phyloP scores from a whole-genome alignment of 163 green algal genomes.

The Volvox carteri region DNA sequence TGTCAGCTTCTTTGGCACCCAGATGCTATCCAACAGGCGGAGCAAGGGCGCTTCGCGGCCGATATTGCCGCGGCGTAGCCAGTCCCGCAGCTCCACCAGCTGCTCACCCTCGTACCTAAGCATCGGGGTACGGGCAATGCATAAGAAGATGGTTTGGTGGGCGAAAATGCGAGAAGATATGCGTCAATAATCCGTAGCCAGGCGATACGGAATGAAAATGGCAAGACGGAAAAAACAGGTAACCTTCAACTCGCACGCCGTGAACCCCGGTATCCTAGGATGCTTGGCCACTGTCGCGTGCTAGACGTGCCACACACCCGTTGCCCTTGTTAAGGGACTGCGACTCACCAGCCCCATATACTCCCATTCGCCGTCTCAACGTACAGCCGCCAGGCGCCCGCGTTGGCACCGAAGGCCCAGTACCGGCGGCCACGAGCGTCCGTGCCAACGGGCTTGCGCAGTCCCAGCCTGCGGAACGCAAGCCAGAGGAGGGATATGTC shows the following conservation, averaged over 20 bases:
- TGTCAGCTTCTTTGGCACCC: constrained; percentile 63
- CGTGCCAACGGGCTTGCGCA: constrained; percentile 76
- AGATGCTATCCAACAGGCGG: constrained; percentile 69
- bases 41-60: constrained; percentile 74
- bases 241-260: too few relatives aligned
- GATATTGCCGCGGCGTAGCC: constrained; percentile 73
- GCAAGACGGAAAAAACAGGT: too few relatives aligned
- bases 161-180: too few relatives aligned
- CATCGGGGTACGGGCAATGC: too few relatives aligned
- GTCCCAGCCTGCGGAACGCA: constrained; percentile 67
- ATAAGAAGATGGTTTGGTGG: too few relatives aligned
- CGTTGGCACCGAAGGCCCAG: constrained; percentile 83
- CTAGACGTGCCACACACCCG: too few relatives aligned
- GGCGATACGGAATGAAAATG: too few relatives aligned
- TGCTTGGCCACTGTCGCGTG: too few relatives aligned
- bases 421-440: constrained; percentile 82
- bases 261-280: too few relatives aligned
- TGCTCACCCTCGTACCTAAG: constrained; percentile 73
- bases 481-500: too few relatives aligned
- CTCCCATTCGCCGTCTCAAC: constrained; percentile 73
- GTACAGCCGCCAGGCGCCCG: constrained; percentile 82
- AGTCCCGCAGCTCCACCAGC: constrained; percentile 72
- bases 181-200: too few relatives aligned
- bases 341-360: constrained; percentile 75
- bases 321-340: not conserved